These are phyloP conservation scores for Cicer cuneatum DNA, from an alignment of 306 rosid genomes.

Conservation along the genomic window DNA sequence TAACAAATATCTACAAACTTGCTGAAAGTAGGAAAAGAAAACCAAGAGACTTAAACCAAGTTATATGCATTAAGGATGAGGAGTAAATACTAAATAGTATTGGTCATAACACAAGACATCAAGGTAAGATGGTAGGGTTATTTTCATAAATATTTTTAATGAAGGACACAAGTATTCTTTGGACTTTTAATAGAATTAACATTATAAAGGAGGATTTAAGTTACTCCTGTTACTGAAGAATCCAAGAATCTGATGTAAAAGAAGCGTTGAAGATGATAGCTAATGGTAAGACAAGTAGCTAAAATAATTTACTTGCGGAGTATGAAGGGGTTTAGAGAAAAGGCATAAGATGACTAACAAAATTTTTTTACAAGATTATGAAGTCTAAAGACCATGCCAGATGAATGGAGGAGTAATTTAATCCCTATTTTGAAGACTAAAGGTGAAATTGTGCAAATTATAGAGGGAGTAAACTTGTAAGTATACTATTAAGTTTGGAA, in stretches of 20 bases:
- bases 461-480: slow-evolving; percentile 11
- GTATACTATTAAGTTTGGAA: background rate
- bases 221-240: slow-evolving; percentile 11
- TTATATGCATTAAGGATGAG: background rate
- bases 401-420: slow-evolving; percentile 12
- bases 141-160: background rate
- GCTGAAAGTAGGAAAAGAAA: background rate
- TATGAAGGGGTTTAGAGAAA: background rate
- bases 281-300: background rate
- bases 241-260: slow-evolving; percentile 2
- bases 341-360: background rate
- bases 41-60: slow-evolving; percentile 24
- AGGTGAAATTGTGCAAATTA: slow-evolving; percentile 1
- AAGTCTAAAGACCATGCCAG: background rate
- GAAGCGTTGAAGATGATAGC: slow-evolving; percentile 15
- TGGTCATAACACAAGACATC: background rate
- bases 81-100: slow-evolving; percentile 6
- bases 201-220: background rate
- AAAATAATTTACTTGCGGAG: background rate
- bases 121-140: slow-evolving; percentile 4
- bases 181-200: background rate
- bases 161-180: slow-evolving; percentile 1
- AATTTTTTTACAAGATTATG: background rate
- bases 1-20: slow-evolving; percentile 15
- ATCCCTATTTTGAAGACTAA: background rate